These are phyloP conservation scores for Aspergillus spinulosporus DNA, from an alignment of 2,329 filamentous ascomycete genomes.

Conservation along the genomic window DNA sequence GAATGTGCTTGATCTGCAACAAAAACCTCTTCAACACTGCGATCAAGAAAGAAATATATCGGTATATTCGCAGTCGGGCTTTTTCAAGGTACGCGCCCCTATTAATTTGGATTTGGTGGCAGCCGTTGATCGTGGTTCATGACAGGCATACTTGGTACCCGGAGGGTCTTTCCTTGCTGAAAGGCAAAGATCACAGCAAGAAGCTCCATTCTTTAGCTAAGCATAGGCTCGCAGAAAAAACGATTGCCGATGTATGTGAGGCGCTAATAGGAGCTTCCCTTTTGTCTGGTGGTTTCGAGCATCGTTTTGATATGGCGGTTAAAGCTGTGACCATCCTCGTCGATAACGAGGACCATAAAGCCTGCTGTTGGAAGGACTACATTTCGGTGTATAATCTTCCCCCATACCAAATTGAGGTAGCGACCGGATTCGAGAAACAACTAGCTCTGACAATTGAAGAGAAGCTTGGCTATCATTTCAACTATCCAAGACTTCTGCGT, in stretches of 20 bases:
- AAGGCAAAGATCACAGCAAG: constrained; percentile 65
- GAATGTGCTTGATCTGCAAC: constrained; percentile 91
- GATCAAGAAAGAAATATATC: constrained; percentile 62
- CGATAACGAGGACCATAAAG: constrained; percentile 66
- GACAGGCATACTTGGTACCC: constrained; percentile 81
- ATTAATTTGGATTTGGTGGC: background rate
- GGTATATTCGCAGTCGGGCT: constrained; percentile 77
- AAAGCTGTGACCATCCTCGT: constrained; percentile 63
- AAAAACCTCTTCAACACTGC: constrained; percentile 81
- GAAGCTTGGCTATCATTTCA: constrained; percentile 67
- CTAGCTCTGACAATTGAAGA: constrained; percentile 65
- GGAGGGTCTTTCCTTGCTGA: constrained; percentile 68
- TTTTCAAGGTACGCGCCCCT: constrained; percentile 64
- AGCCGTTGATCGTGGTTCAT: constrained; percentile 13
- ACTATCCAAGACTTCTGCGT: constrained; percentile 70
- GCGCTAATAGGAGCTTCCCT: constrained; percentile 86
- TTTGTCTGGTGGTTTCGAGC: constrained; percentile 53
- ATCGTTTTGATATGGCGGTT: constrained; percentile 61
- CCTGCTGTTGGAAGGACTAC: constrained; percentile 72
- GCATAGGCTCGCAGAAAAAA: constrained; percentile 80
- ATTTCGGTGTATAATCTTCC: constrained; percentile 67
- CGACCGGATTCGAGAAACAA: constrained; percentile 68
- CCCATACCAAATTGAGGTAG: constrained; percentile 63
- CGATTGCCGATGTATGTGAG: constrained; percentile 91
- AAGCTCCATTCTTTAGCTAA: constrained; percentile 43